phyloP scores from a whole-genome alignment of 345 rosid genomes.

The Dimocarpus longan region DNA sequence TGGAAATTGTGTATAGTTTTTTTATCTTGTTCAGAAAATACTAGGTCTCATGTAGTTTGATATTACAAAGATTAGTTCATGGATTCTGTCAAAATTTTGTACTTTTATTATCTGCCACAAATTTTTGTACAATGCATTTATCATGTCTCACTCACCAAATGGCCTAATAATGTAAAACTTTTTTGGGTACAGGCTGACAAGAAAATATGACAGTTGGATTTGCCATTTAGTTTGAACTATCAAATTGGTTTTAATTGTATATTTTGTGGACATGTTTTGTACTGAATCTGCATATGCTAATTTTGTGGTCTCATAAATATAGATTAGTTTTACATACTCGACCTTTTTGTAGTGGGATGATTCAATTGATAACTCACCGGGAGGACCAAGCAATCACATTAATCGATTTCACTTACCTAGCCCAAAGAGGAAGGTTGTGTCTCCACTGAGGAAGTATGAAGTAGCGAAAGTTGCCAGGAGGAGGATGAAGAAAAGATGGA shows the following conservation, averaged over 20 bases:
- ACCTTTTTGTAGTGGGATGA: conserved; percentile 51
- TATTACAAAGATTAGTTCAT: background rate
- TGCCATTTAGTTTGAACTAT: background rate
- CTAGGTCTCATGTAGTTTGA: background rate
- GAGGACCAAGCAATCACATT: conserved; percentile 16
- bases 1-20: background rate
- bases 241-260: background rate
- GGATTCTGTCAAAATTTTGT: background rate
- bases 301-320: background rate
- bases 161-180: background rate
- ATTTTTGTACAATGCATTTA: background rate
- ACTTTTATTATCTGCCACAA: background rate
- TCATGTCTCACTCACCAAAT: background rate
- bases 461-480: conserved; percentile 23
- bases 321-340: background rate
- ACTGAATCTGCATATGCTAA: background rate
- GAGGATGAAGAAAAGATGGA: conserved; percentile 47
- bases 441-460: conserved; percentile 33
- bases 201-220: background rate
- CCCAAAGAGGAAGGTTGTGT: conserved; percentile 26
- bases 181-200: background rate
- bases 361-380: conserved; percentile 39
- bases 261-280: background rate
- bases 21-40: background rate
- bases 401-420: conserved; percentile 24